Evolutionary conservation across 2,329 filamentous ascomycete genomes (phyloP), one percentile per base, ranked within the genome.

Genomic region (Exophiala lecanii-corni): DNA sequence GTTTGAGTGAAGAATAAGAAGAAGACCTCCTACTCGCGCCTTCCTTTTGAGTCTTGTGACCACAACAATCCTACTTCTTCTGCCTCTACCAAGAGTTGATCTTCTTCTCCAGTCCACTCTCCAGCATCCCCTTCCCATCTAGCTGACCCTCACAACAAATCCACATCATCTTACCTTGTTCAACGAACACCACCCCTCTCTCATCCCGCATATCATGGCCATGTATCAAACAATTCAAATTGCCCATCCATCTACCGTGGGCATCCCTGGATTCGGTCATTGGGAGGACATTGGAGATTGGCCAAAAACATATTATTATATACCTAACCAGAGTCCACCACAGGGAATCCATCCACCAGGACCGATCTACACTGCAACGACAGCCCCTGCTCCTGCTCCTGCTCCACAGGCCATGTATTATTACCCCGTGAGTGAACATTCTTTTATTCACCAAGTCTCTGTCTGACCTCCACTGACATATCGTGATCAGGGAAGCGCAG

Each of bases 301-400:
- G 49, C 51, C 53, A 19, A 47, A 49, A 10, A 49, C 53, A 10
- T 55, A 45, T 36, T 35, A 45, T 31, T 55, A 55, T 43, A 46
- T 51, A 18, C 39, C 51, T 51, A 45, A 53, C 39, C 39, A 47
- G 30, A 37, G 36, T 37, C 23, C 23, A 7, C 38, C 25, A 37
- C 54, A 56, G 54, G 54, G 54, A 25, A 46, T 56, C 30, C 51
- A 54, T 44, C 54, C 51, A 33, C 54, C 54, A 33, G 54, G 42
- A 13, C 51, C 51, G 1, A 47, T 56, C 41, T 56, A 53, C 35
- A 41, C 46, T 21, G 48, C 47, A 9, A 50, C 50, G 15, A n/a
- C n/a, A 6, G 23, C 23, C 6, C 23, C 23, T 26, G 12, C 23
- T 7, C 6, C 23, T 6, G 49, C 49, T 35, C 39, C 50, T 35